phyloP scores from a whole-genome alignment of 1,139 yeast species.

The Zygosaccharomyces sapae region DNA sequence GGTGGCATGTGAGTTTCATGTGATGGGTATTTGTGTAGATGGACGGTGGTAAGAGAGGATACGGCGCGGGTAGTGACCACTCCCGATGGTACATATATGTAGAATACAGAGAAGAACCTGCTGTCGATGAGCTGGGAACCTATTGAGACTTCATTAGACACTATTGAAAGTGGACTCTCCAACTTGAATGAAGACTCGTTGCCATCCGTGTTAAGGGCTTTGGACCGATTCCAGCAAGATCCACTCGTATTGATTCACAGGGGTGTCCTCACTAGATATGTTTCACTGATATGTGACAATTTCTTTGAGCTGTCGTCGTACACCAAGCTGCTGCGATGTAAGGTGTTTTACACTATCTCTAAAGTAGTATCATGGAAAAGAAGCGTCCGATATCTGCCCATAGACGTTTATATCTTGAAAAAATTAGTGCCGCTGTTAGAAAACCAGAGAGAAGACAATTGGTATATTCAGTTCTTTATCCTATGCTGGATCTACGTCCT shows the following conservation, averaged over 20 bases:
- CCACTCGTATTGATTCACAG: slow-evolving; percentile 49
- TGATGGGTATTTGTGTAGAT: too few relatives aligned
- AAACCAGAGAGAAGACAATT: slow-evolving; percentile 20
- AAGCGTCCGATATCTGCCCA: slow-evolving; percentile 53
- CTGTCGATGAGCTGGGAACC: slow-evolving; percentile 9
- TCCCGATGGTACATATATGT: too few relatives aligned
- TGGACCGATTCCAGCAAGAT: slow-evolving; percentile 51
- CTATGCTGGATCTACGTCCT: slow-evolving; percentile 73
- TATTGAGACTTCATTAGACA: slow-evolving; percentile 9
- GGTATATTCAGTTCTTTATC: slow-evolving; percentile 59
- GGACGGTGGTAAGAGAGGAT: too few relatives aligned
- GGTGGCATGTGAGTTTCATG: too few relatives aligned
- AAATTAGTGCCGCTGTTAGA: slow-evolving; percentile 33
- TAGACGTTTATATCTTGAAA: slow-evolving; percentile 52
- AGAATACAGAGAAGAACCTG: too few relatives aligned
- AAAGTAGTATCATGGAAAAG: slow-evolving; percentile 66
- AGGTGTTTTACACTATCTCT: slow-evolving; percentile 52
- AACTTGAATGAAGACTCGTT: slow-evolving; percentile 10
- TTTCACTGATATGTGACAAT: slow-evolving; percentile 34
- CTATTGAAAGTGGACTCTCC: slow-evolving; percentile 11
- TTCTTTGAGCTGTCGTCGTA: slow-evolving; percentile 28
- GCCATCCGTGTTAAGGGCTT: slow-evolving; percentile 15
- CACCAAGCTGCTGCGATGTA: slow-evolving; percentile 21
- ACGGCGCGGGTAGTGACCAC: too few relatives aligned
- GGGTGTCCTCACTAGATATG: slow-evolving; percentile 37